Conservation (phyloP, 73 alveolate species). For the Paramecium pentaurelia region DNA sequence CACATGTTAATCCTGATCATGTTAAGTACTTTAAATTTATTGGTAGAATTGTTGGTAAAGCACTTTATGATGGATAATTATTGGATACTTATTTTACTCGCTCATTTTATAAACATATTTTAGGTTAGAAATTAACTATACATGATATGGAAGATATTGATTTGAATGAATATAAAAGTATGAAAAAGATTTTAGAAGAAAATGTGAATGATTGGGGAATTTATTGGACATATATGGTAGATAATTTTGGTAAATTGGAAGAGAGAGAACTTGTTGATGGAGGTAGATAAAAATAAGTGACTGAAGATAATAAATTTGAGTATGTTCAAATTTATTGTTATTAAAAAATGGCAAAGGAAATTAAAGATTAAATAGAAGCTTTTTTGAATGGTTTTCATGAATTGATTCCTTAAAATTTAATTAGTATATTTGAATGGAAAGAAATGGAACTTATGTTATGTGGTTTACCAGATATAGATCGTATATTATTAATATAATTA, state of each 20-base stretch:
- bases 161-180: constrained; percentile 85
- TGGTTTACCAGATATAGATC: constrained; percentile 90
- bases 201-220: constrained; percentile 65
- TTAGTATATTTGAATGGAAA: constrained; percentile 78
- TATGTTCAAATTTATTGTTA: constrained; percentile 51
- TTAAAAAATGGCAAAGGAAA: constrained; percentile 69
- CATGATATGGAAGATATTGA: constrained; percentile 99
- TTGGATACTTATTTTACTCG: constrained; percentile 97
- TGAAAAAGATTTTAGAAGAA: constrained; percentile 87
- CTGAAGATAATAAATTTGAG: constrained; percentile 78
- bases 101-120: constrained; percentile 95
- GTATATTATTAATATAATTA: neutral
- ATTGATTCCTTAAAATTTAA: constrained; percentile 91
- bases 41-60: constrained; percentile 98
- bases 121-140: constrained; percentile 89
- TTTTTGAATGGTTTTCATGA: constrained; percentile 97
- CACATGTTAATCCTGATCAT: constrained; percentile 84
- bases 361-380: constrained; percentile 73
- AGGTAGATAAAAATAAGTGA: constrained; percentile 89
- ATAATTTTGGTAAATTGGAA: constrained; percentile 86
- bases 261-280: constrained; percentile 84
- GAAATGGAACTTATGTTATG: constrained; percentile 97
- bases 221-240: constrained; percentile 66
- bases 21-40: constrained; percentile 95
- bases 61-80: constrained; percentile 87